Evolutionary conservation across 2,329 filamentous ascomycete species (phyloP), one percentile per base, ranked within the genome.

Genomic region (Pyrenophora graminea): DNA sequence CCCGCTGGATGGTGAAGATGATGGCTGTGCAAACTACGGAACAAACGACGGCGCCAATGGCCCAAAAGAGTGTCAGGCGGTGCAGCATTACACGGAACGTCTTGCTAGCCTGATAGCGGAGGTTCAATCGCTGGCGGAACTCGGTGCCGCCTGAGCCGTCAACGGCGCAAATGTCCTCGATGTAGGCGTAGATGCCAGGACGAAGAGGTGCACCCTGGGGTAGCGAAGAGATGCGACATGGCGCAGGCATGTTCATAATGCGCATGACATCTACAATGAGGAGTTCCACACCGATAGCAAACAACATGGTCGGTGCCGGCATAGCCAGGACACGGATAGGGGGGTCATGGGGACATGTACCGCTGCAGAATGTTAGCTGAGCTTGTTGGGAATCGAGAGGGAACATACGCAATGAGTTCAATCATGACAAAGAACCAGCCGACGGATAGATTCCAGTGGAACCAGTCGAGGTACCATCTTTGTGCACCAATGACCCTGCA

Each of bases 371-470:
- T 31, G 45, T 61, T 61, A 56, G 55, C n/a, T 41, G 30, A 9
- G 31, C 37, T 34, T 25, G 13, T 17, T 18, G 37, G 12, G 13
- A 27, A 39, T 5, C 36, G 9, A 21, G 1, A 15, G 9, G 12
- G 18, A 3, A 70, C 73, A 44, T 70, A 77, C 74, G 80, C 76
- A 56, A 83, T 81, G 18, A 83, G 73, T 58, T 83, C 80, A 41
- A 82, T 74, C 79, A 83, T 82, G 61, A 83, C 75, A 49, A 82
- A 77, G 40, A 82, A 73, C 80, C 81, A 82, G 10, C 77, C 80
- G 2, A 82, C 61, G 3, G 77, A 78, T 39, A 82, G 76, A 56
- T 82, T 82, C 81, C 80, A 83, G 50, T 83, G 81, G 63, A 83
- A 83, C 74, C 77, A 82, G 51, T 84, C 81, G 13, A 83, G 72